These are phyloP conservation scores for Leishmania martiniquensis DNA, from an alignment of 208 protist species.

Conservation along the genomic window DNA sequence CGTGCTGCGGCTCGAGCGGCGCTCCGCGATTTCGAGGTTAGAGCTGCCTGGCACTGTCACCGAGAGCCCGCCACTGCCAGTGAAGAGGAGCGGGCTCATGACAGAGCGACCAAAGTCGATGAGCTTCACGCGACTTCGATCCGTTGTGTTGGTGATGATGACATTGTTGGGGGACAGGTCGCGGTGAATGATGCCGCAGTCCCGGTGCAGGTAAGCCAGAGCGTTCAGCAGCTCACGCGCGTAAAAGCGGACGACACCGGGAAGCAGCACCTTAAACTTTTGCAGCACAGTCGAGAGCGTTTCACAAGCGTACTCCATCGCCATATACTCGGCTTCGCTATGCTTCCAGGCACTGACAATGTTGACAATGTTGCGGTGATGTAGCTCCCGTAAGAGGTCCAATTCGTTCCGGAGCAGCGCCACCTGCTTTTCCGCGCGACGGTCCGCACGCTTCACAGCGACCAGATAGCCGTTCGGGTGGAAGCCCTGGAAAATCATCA, in stretches of 20 bases:
- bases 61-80: not conserved
- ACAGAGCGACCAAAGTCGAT: conserved; percentile 78
- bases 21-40: not conserved
- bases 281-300: conserved; percentile 56
- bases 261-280: conserved; percentile 48
- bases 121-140: conserved; percentile 58
- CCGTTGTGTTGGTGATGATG: conserved; percentile 67
- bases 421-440: conserved; percentile 27
- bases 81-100: not conserved
- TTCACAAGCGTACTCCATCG: conserved; percentile 75
- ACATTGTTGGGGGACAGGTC: conserved; percentile 84
- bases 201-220: conserved; percentile 67
- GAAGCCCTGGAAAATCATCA: conserved; percentile 27
- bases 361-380: conserved; percentile 73
- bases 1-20: not conserved
- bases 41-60: not conserved
- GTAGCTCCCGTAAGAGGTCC: conserved; percentile 42
- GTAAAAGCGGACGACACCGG: conserved; percentile 51
- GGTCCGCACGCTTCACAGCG: conserved; percentile 53
- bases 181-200: conserved; percentile 62
- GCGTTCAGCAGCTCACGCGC: conserved; percentile 56
- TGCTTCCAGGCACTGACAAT: conserved; percentile 55
- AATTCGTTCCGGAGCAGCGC: conserved; percentile 55
- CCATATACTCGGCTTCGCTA: conserved; percentile 49
- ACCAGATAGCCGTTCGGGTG: conserved; percentile 54